These are phyloP conservation scores for Ambrosia trifida DNA, from an alignment of 129 eudicot genomes.

Conservation along the genomic window DNA sequence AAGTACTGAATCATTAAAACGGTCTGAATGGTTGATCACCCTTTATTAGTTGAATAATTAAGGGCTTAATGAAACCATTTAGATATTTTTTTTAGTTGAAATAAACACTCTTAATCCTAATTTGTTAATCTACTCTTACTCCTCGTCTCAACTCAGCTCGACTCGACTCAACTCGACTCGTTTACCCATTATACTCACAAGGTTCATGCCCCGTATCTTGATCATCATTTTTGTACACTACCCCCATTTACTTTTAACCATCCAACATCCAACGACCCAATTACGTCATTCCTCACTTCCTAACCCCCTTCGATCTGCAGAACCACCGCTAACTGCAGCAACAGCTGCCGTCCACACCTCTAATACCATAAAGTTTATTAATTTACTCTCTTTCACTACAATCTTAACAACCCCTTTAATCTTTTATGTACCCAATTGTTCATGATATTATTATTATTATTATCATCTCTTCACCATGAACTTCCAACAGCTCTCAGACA, in stretches of 20 bases:
- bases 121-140: too few species aligned
- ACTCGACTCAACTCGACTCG: too few species aligned
- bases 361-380: neutral
- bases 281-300: constrained; percentile 26
- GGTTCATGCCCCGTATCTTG: neutral
- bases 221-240: neutral
- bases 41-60: too few species aligned
- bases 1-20: too few species aligned
- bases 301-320: constrained; percentile 20
- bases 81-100: too few species aligned
- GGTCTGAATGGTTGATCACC: too few species aligned
- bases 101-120: too few species aligned
- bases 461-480: constrained; percentile 39
- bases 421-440: constrained; percentile 26
- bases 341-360: neutral
- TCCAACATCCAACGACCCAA: constrained; percentile 36
- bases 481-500: constrained; percentile 49
- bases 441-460: constrained; percentile 35
- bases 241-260: constrained; percentile 18
- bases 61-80: too few species aligned
- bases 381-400: constrained; percentile 5
- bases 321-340: constrained; percentile 25
- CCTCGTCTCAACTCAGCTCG: too few species aligned
- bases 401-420: neutral
- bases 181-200: neutral